A percentile compares a stretch with the other conserved stretches of the same genome.
These are phyloP conservation scores for Phanerochaete sordida DNA, from an alignment of 768 basidiomycete species.

Conservation along the genomic window DNA sequence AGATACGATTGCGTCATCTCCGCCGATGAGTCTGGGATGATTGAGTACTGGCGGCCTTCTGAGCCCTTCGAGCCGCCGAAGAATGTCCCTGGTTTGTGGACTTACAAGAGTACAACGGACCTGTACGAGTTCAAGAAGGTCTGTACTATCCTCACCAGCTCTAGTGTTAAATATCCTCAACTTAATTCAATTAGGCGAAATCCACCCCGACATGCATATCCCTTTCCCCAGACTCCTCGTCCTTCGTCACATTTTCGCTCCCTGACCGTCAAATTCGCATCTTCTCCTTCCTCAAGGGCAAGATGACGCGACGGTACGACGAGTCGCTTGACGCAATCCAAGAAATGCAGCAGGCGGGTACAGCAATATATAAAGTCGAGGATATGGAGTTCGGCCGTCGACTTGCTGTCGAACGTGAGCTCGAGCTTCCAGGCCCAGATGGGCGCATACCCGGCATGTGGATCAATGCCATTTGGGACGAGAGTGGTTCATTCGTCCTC, in stretches of 20 bases:
- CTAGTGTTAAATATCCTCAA: not conserved
- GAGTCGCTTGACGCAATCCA: slow-evolving; percentile 90
- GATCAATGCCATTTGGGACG: slow-evolving; percentile 96
- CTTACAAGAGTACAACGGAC: slow-evolving; percentile 88
- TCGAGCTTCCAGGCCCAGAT: slow-evolving; percentile 80
- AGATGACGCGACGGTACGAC: slow-evolving; percentile 90
- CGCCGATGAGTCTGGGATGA: slow-evolving; percentile 89
- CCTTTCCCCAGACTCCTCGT: slow-evolving; percentile 83
- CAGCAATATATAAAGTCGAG: slow-evolving; percentile 86
- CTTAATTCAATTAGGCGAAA: slow-evolving; percentile 63
- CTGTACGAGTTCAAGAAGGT: slow-evolving; percentile 99
- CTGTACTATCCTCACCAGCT: slow-evolving; percentile 7
- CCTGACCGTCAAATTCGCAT: slow-evolving; percentile 93
- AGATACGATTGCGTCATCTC: slow-evolving; percentile 89
- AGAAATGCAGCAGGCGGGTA: slow-evolving; percentile 99
- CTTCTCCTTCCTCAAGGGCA: slow-evolving; percentile 88
- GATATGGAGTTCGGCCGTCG: slow-evolving; percentile 99
- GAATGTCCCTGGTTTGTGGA: slow-evolving; percentile 78
- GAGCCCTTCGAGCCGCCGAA: slow-evolving; percentile 88
- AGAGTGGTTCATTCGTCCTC: slow-evolving; percentile 90
- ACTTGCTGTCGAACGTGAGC: slow-evolving; percentile 87
- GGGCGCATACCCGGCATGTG: slow-evolving; percentile 71
- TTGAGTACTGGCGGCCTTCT: slow-evolving; percentile 93
- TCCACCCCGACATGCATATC: slow-evolving; percentile 89
- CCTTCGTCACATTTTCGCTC: slow-evolving; percentile 90